Base-by-base conservation (phyloP, 371 early-diverging fungal genomes). In the Batkoa obscura region DNA sequence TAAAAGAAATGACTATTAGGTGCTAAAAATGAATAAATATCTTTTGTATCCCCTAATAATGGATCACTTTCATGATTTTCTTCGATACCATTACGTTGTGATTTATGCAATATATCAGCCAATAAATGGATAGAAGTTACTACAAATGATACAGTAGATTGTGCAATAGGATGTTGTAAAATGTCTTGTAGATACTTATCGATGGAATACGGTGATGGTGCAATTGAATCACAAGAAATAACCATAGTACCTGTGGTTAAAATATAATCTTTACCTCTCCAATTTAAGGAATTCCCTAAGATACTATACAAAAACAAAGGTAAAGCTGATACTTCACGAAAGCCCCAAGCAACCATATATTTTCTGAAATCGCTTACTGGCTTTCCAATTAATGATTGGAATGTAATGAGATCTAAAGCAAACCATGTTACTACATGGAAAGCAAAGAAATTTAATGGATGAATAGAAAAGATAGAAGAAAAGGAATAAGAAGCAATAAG, bases 301-400 rank as follows among this genome's bases (percentile, higher is more conserved):
- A 90, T 81, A 1, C 89, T 90, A 60, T 75, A 84, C 0, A 82
- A 32, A 60, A 76, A 92, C 6, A 92, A 66, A 1, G 92, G 93
- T 17, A 93, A 64, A 1, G 92, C 89, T 4, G 79, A 64, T 3
- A 81, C 42, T 66, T 95, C 94, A 42, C 93, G 76, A 30, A 83
- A 66, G 1, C 77, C 34, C 88, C 88, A 88, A 43, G 79, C 76
- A 52, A 68, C 61, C 53, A 66, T 60, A 56, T 68, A 68, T 45
- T 64, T 61, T 8, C 63, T 56, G 5, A 70, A 45, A 45, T 64
- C 62, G 32, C 53, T 49, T 10, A 61, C 55, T 23, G 63, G 59
- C 67, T 63, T 13, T 59, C 59, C 58, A 53, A 62, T 62, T 3
- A 81, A 59, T 3, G 72, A 68, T 36, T 70, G 70, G 62, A 75